A percentile compares a stretch with the other conserved stretches of the same genome.
Conservation (phyloP, 2,329 filamentous ascomycete genomes). For the Colletotrichum tropicicola region DNA sequence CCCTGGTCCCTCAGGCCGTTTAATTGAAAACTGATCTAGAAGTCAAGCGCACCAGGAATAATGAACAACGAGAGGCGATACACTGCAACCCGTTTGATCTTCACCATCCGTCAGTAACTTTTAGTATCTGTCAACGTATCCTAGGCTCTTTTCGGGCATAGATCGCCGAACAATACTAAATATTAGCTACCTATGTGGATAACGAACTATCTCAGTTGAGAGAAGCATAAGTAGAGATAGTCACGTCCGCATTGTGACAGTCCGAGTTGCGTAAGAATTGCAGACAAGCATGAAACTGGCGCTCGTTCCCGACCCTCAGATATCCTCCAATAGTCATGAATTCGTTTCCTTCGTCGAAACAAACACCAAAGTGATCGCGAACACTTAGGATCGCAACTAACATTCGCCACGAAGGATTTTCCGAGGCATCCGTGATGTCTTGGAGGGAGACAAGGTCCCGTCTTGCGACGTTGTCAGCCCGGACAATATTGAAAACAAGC, state of each 20-base stretch:
- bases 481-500: background rate
- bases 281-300: background rate
- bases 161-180: too few relatives aligned
- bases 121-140: too few relatives aligned
- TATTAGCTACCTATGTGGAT: too few relatives aligned
- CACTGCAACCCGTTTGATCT: too few relatives aligned
- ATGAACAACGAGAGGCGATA: too few relatives aligned
- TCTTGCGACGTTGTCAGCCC: background rate
- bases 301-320: background rate
- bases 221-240: background rate
- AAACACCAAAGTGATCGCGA: background rate
- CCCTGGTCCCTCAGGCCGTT: too few relatives aligned
- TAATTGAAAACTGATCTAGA: too few relatives aligned
- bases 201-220: background rate
- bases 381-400: background rate
- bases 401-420: background rate
- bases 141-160: too few relatives aligned
- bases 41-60: too few relatives aligned
- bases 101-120: too few relatives aligned
- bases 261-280: background rate
- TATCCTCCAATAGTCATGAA: background rate
- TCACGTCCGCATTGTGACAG: background rate
- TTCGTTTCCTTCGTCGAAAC: background rate
- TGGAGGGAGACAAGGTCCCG: background rate
- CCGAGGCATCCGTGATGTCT: background rate